These are phyloP conservation scores for Jackrogersella minutella DNA, from an alignment of 495 filamentous ascomycete species.

Conservation along the genomic window DNA sequence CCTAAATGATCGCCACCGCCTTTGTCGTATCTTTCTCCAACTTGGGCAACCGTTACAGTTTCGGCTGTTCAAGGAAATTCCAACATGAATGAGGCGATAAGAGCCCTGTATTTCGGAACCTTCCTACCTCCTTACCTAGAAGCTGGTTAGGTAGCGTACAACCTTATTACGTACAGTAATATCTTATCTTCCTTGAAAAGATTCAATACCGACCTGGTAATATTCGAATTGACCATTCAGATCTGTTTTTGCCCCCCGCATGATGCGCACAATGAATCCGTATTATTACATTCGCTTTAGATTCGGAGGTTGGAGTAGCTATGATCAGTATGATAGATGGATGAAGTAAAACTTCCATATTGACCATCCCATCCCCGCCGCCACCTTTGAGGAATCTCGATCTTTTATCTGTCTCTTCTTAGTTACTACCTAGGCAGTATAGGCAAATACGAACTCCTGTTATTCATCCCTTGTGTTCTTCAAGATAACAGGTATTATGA, in stretches of 20 bases:
- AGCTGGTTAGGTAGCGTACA: no score
- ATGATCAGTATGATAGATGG: not conserved
- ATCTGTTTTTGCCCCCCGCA: conserved; percentile 1
- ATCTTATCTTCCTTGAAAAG: conserved; percentile 17
- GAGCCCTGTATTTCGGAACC: conserved; percentile 41
- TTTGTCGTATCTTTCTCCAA: conserved; percentile 8
- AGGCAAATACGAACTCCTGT: not conserved
- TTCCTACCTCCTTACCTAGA: no score
- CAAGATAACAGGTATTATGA: conserved; percentile 9
- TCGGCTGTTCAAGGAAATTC: conserved; percentile 27
- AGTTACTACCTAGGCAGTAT: not conserved
- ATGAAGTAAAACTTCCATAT: conserved; percentile 9
- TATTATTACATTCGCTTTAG: not conserved
- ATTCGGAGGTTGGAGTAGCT: conserved; percentile 21
- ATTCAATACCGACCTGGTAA: no score
- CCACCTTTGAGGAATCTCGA: not conserved
- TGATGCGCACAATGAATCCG: not conserved
- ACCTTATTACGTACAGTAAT: conserved; percentile 29
- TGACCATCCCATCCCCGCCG: not conserved
- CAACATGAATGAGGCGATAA: conserved; percentile 42
- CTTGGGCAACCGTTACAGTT: conserved; percentile 8
- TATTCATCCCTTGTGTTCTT: not conserved
- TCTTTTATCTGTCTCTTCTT: not conserved
- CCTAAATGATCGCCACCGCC: not conserved
- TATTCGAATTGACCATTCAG: conserved; percentile 31